These are phyloP conservation scores for Tilletia walkeri DNA, from an alignment of 1,284 basidiomycete species.

Conservation along the genomic window DNA sequence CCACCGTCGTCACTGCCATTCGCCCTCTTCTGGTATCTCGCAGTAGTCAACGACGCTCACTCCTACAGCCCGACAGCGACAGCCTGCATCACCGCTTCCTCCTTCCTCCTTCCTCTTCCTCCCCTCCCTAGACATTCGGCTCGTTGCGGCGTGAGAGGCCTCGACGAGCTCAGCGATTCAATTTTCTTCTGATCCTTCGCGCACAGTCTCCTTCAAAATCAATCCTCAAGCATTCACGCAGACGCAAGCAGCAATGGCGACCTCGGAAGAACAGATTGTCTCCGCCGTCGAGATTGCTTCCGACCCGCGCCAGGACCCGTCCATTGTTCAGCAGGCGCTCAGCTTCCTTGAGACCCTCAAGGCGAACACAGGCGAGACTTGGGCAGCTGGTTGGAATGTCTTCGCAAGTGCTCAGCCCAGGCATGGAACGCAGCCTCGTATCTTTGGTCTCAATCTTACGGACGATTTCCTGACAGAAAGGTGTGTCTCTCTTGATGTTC, in stretches of 20 bases:
- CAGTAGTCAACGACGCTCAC: no score
- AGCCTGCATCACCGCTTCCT: no score
- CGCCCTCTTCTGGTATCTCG: no score
- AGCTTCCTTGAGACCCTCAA: constrained; percentile 75
- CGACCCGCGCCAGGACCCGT: constrained; percentile 66
- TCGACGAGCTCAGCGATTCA: constrained; percentile 7
- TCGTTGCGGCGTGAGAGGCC: constrained; percentile 18
- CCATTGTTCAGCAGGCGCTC: constrained; percentile 69
- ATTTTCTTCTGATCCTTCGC: neutral
- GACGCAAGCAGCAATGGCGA: neutral
- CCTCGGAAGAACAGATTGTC: constrained; percentile 63
- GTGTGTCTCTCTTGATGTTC: constrained; percentile 61
- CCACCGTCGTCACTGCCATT: no score
- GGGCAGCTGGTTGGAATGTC: constrained; percentile 61
- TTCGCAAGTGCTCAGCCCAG: constrained; percentile 62
- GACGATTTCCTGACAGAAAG: constrained; percentile 81
- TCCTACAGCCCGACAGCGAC: no score
- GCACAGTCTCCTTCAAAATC: neutral
- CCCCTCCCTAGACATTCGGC: neutral
- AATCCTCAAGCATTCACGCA: neutral
- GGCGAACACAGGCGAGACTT: constrained; percentile 69
- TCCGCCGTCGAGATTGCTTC: constrained; percentile 80
- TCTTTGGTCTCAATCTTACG: constrained; percentile 79
- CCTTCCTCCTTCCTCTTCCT: no score
- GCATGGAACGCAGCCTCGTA: constrained; percentile 72